phyloP scores from a whole-genome alignment of 768 basidiomycete species.

The Russula ochroleuca region DNA sequence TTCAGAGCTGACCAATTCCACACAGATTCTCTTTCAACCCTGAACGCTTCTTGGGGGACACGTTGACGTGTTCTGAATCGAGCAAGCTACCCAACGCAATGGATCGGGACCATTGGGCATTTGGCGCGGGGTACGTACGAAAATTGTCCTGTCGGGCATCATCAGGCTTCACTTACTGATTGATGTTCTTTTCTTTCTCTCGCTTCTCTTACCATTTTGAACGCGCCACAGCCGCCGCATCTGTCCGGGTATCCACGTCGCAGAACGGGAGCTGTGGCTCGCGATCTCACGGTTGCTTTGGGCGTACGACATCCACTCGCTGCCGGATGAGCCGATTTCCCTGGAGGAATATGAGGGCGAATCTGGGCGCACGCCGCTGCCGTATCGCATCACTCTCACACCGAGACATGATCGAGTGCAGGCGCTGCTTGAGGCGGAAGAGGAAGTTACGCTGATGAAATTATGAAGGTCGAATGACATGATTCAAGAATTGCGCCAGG shows the following conservation, averaged over 20 bases:
- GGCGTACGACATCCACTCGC: slow-evolving; percentile 42
- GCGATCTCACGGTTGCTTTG: slow-evolving; percentile 46
- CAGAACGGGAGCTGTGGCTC: slow-evolving; percentile 45
- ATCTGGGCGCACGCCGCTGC: slow-evolving; percentile 45
- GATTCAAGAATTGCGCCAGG: neutral
- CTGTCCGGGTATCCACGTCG: slow-evolving; percentile 46
- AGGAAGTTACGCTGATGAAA: slow-evolving; percentile 24
- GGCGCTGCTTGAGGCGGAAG: slow-evolving; percentile 19
- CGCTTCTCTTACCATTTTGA: neutral
- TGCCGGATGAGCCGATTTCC: slow-evolving; percentile 42
- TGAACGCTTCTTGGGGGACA: slow-evolving; percentile 43
- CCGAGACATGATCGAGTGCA: slow-evolving; percentile 30
- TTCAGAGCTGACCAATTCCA: no score
- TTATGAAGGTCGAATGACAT: slow-evolving; percentile 7
- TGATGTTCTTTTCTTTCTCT: neutral
- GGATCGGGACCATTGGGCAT: slow-evolving; percentile 50
- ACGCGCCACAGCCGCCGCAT: slow-evolving; percentile 33
- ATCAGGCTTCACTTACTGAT: neutral
- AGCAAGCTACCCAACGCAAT: slow-evolving; percentile 32
- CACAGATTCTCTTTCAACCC: slow-evolving; percentile 38
- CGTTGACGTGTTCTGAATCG: slow-evolving; percentile 40
- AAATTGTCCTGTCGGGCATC: neutral
- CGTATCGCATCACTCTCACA: slow-evolving; percentile 36
- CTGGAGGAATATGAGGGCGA: slow-evolving; percentile 46
- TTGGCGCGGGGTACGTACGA: slow-evolving; percentile 43